A percentile compares a stretch with the other conserved stretches of the same genome.
Conservation (phyloP, 2,329 filamentous ascomycete genomes). For the Fusarium torreyae region DNA sequence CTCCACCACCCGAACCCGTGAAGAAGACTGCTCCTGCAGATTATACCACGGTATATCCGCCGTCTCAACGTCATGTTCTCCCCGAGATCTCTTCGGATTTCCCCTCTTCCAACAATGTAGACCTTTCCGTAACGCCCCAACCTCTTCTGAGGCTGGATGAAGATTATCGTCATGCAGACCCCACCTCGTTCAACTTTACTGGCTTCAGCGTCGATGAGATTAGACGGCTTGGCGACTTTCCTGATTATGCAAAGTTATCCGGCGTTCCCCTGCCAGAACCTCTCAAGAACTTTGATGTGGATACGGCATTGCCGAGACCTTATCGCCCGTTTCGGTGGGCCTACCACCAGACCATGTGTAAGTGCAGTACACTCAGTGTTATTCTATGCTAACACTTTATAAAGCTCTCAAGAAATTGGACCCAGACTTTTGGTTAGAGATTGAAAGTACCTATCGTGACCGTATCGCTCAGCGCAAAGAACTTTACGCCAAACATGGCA, state of each 20-base stretch:
- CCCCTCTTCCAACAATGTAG: not conserved
- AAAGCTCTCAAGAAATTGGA: constrained; percentile 84
- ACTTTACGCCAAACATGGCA: constrained; percentile 75
- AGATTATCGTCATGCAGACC: constrained; percentile 54
- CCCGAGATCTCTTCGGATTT: constrained; percentile 19
- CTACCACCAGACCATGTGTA: constrained; percentile 95
- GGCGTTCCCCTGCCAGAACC: constrained; percentile 80
- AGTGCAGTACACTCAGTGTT: not conserved
- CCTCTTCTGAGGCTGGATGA: constrained; percentile 53
- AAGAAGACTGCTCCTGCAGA: constrained; percentile 38
- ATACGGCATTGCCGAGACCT: constrained; percentile 78
- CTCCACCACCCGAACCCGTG: constrained; percentile 31
- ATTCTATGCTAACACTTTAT: constrained; percentile 49
- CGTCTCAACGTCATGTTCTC: constrained; percentile 44
- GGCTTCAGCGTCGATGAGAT: constrained; percentile 81
- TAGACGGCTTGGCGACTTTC: constrained; percentile 80
- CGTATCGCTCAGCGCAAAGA: constrained; percentile 78
- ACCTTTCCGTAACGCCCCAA: constrained; percentile 29
- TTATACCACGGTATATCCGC: constrained; percentile 50
- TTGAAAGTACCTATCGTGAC: constrained; percentile 79
- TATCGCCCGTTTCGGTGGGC: constrained; percentile 87
- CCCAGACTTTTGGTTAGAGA: constrained; percentile 89
- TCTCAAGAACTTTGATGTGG: constrained; percentile 76
- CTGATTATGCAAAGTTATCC: constrained; percentile 81
- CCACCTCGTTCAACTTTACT: constrained; percentile 70